Base-by-base conservation (phyloP, 371 early-diverging fungal species). In the Rhizomucor pusillus region DNA sequence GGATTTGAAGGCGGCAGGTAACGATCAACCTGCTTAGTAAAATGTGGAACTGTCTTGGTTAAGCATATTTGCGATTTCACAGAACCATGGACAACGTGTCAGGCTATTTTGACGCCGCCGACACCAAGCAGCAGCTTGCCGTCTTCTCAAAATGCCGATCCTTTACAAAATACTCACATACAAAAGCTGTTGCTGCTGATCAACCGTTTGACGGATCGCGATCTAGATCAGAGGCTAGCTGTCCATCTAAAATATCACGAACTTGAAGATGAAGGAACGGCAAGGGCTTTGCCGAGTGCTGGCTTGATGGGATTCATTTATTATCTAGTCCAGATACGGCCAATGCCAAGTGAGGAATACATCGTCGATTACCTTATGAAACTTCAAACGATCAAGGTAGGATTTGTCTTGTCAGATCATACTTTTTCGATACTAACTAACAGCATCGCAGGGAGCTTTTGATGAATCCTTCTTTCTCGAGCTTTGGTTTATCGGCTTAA, bases 191-290 rank as follows among this genome's bases (percentile, higher is more conserved):
- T 71, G 14, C 45, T 63, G 16, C 46, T 71, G 10, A 55, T 77
- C 14, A 67, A 67, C 23, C 63, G 71, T n/a, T 49, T 78, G 13
- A 66, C 73, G 1, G 75, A 78, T 25, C 52, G 71, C 24, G 66
- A 75, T 33, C 37, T 69, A 6, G 75, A 75, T 36, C 63, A 65
- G 36, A 51, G 65, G 13, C 65, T 73, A 65, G 73, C 73, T 2
- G 75, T 75, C 0, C 79, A 78, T 54, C 68, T 78, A 64, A 74
- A 75, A 37, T 78, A 78, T 46, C 79, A 75, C 39, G 75, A 78
- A 52, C 51, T 78, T 34, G 79, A 78, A 34, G 79, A 78, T 56
- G 79, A 78, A 57, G 79, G 79, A 12, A 78, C 79, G 1, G 79
- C 79, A 20, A 64, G 79, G 50, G 79, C 75, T 3, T 67, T 78